phyloP scores from a whole-genome alignment of 257 asterid genomes.

The Solanum tacnaense region DNA sequence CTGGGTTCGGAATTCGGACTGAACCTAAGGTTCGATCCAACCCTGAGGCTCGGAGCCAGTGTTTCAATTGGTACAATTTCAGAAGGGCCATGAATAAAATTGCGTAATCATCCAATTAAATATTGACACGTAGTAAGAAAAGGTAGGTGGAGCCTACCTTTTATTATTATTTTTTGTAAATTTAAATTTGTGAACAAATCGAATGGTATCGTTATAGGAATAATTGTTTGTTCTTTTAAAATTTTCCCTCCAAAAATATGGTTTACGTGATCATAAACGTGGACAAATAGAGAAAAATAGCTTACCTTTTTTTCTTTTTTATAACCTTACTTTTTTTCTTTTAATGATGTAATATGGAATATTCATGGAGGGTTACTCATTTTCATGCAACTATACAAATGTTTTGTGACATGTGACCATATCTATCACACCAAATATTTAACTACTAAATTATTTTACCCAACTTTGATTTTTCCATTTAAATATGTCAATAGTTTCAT shows the following conservation, averaged over 20 bases:
- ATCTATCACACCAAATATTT: not conserved
- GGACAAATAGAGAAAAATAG: not conserved
- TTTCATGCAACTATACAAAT: not conserved
- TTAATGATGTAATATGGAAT: not conserved
- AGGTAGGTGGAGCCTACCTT: not conserved
- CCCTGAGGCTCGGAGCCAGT: not conserved
- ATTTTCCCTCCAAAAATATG: not conserved
- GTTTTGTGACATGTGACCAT: not conserved
- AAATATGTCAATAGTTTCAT: not conserved
- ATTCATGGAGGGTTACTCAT: not conserved
- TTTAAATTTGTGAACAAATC: not conserved
- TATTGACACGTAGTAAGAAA: not conserved
- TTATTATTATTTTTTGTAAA: not conserved
- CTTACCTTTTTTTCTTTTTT: not conserved
- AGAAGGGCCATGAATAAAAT: not conserved
- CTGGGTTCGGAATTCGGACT: not conserved
- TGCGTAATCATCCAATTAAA: not conserved
- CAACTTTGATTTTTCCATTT: not conserved
- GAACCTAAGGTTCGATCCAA: not conserved
- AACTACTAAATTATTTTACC: not conserved
- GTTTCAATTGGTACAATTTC: not conserved
- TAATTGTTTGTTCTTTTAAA: not conserved
- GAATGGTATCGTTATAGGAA: not conserved
- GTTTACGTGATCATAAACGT: not conserved
- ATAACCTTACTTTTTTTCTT: not conserved